Percentiles rank a stretch among this genome's conserved stretches.
Evolutionary conservation across 2,329 filamentous ascomycete species (phyloP).

Genomic region (Periconia sp.): DNA sequence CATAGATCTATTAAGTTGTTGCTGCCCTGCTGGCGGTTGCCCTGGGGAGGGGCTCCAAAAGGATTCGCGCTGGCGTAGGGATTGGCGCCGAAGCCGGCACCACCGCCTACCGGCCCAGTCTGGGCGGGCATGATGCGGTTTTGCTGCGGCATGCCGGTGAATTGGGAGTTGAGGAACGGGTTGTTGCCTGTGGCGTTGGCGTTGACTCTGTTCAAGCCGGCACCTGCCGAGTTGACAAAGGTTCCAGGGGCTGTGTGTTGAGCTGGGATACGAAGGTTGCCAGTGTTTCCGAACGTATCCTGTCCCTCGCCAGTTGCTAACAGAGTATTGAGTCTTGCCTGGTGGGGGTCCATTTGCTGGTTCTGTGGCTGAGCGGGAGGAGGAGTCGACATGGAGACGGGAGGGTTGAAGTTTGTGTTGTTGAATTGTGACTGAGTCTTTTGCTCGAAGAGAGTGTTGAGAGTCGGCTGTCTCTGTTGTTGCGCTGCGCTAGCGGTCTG

Average conservation of each 20-base stretch:
- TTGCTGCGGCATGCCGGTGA: slow-evolving; percentile 66
- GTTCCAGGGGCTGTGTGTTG: slow-evolving; percentile 96
- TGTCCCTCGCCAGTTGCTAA: slow-evolving; percentile 86
- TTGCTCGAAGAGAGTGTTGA: slow-evolving; percentile 80
- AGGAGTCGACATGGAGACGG: slow-evolving; percentile 48
- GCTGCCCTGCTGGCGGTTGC: slow-evolving; percentile 48
- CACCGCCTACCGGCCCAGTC: slow-evolving; percentile 49
- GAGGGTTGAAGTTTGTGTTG: slow-evolving; percentile 54
- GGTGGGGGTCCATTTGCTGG: slow-evolving; percentile 57
- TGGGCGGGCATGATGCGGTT: slow-evolving; percentile 51
- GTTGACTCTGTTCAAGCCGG: slow-evolving; percentile 73
- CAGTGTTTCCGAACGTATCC: slow-evolving; percentile 97
- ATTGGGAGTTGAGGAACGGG: slow-evolving; percentile 83
- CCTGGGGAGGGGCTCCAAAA: slow-evolving; percentile 53
- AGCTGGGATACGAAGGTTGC: slow-evolving; percentile 89
- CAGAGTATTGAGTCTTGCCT: slow-evolving; percentile 79
- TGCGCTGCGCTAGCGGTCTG: slow-evolving; percentile 56
- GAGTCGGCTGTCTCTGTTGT: slow-evolving; percentile 63
- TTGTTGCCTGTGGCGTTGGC: slow-evolving; percentile 74
- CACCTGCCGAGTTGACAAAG: slow-evolving; percentile 93
- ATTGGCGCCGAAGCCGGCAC: slow-evolving; percentile 47
- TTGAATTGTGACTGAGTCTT: slow-evolving; percentile 69
- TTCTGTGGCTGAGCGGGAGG: slow-evolving; percentile 44
- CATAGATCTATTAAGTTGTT: slow-evolving; percentile 64
- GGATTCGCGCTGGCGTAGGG: slow-evolving; percentile 55